These are phyloP conservation scores for Apiospora koreana DNA, from an alignment of 2,329 filamentous ascomycete species.

Conservation along the genomic window DNA sequence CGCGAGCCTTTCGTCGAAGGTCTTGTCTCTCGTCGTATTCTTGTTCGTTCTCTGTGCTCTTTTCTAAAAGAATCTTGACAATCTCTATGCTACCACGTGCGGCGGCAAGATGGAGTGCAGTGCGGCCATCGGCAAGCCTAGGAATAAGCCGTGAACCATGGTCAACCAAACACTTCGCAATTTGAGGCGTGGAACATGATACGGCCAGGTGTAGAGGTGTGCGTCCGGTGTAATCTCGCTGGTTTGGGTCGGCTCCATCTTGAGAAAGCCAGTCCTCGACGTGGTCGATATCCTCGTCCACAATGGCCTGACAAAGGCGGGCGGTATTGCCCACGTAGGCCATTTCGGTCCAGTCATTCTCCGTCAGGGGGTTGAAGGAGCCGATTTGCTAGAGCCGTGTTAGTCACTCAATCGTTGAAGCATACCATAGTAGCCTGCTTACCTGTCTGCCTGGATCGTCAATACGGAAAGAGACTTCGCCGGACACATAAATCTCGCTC, in stretches of 20 bases:
- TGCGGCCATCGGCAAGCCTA: constrained; percentile 76
- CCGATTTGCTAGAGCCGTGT: constrained; percentile 46
- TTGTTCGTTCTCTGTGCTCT: constrained; percentile 74
- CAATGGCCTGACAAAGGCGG: constrained; percentile 77
- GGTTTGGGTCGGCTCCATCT: constrained; percentile 69
- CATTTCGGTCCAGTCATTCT: constrained; percentile 89
- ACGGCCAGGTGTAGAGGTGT: constrained; percentile 78
- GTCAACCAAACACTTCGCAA: constrained; percentile 72
- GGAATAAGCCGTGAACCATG: constrained; percentile 72
- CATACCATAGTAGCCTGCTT: not conserved
- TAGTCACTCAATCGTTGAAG: not conserved
- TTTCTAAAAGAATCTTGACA: constrained; percentile 70
- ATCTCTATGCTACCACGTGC: constrained; percentile 69
- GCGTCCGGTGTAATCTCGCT: constrained; percentile 75
- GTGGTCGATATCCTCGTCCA: constrained; percentile 69
- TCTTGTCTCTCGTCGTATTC: constrained; percentile 62
- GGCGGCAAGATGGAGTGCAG: constrained; percentile 80
- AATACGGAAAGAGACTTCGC: constrained; percentile 71
- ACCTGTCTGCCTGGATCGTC: constrained; percentile 79
- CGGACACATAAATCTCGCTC: constrained; percentile 73
- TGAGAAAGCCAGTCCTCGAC: constrained; percentile 71
- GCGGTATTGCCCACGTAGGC: constrained; percentile 82
- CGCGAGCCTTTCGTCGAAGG: constrained; percentile 40
- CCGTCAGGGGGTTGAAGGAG: constrained; percentile 77
- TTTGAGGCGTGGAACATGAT: constrained; percentile 65